Percentiles rank a stretch among this genome's conserved stretches.
Evolutionary conservation across 352 stramenopile genomes (phyloP).

Genomic region (Globisporangium lucens): DNA sequence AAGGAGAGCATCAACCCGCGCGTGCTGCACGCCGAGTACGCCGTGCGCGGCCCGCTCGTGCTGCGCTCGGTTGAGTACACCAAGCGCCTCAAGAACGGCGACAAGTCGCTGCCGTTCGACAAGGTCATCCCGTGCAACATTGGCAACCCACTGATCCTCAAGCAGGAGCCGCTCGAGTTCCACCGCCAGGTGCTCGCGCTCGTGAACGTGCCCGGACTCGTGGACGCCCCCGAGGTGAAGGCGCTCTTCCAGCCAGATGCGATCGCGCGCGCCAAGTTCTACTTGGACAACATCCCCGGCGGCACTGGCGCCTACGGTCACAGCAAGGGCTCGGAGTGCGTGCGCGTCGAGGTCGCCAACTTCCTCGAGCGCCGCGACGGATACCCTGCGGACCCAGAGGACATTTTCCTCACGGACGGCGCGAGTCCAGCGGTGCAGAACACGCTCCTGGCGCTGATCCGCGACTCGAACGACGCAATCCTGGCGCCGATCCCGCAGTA

Average conservation of each 20-base stretch:
- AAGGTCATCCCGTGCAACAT: slow-evolving; percentile 98
- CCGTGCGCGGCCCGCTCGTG: slow-evolving; percentile 85
- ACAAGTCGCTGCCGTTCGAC: slow-evolving; percentile 86
- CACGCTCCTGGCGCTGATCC: slow-evolving; percentile 90
- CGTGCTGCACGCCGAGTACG: slow-evolving; percentile 84
- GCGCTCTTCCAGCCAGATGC: slow-evolving; percentile 85
- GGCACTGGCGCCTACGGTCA: slow-evolving; percentile 92
- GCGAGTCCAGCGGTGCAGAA: slow-evolving; percentile 94
- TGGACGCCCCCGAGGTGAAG: slow-evolving; percentile 76
- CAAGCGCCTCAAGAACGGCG: slow-evolving; percentile 53
- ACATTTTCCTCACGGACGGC: slow-evolving; percentile 98
- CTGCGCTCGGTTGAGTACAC: slow-evolving; percentile 77
- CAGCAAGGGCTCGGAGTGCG: slow-evolving; percentile 84
- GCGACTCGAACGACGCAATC: slow-evolving; percentile 84
- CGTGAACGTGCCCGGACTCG: slow-evolving; percentile 84
- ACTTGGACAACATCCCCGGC: slow-evolving; percentile 83
- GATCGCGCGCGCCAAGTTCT: slow-evolving; percentile 85
- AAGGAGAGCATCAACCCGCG: slow-evolving; percentile 74
- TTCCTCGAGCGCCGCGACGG: slow-evolving; percentile 90
- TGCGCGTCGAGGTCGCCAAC: slow-evolving; percentile 88
- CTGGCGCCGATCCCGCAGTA: slow-evolving; percentile 99
- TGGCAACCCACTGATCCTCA: slow-evolving; percentile 95
- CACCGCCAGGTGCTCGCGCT: slow-evolving; percentile 91
- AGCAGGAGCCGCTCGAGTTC: slow-evolving; percentile 94
- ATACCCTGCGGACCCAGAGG: slow-evolving; percentile 88